Evolutionary conservation across 768 basidiomycete genomes (phyloP).

Genomic region (Cystoderma amianthinum): DNA sequence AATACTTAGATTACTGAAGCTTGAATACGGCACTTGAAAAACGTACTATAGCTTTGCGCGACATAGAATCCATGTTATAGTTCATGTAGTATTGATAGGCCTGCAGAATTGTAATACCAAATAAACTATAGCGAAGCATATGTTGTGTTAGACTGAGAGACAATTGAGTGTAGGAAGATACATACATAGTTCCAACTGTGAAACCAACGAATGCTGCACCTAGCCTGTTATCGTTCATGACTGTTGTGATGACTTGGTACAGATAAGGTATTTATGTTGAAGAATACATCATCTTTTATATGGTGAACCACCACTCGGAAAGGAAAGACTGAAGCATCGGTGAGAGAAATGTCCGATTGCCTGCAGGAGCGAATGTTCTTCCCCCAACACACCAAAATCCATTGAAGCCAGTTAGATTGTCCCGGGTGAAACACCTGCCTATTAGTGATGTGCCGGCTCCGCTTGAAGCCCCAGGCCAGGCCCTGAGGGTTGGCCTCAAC

Average conservation of each 20-base stretch:
- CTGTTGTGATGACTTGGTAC: too few relatives aligned
- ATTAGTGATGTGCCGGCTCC: background rate
- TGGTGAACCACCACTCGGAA: too few relatives aligned
- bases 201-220: background rate
- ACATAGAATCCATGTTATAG: background rate
- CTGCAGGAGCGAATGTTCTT: background rate
- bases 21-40: background rate
- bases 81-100: background rate
- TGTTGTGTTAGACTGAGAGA: background rate
- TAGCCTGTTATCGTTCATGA: too few relatives aligned
- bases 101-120: background rate
- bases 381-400: background rate
- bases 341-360: too few relatives aligned
- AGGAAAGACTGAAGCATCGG: too few relatives aligned
- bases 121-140: too few relatives aligned
- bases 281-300: too few relatives aligned
- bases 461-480: background rate
- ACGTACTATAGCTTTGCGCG: background rate
- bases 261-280: too few relatives aligned
- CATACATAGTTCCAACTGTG: background rate
- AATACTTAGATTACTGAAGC: background rate
- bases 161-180: background rate
- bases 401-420: background rate
- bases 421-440: background rate
- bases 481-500: background rate